Evolutionary conservation across 441 rosid genomes (phyloP), one percentile per base, ranked within the genome.

Genomic region (Pelargonium australe): DNA sequence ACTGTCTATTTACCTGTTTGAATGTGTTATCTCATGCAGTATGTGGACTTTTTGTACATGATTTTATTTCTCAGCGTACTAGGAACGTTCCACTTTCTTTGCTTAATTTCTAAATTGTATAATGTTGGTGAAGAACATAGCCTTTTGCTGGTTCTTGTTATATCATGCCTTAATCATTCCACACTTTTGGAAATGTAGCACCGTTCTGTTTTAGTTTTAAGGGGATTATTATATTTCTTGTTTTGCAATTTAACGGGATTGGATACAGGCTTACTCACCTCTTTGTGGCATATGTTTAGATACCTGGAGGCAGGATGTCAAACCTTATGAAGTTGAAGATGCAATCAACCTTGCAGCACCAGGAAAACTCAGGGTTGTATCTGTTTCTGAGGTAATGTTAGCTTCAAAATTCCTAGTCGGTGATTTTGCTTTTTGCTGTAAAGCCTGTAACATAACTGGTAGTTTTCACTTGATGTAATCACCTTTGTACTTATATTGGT

Each of bases 231-330:
- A n/a, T 55, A 65, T 17, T 44, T 72, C 5, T 5, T 72, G 11
- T 13, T 25, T 25, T 55, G 19, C 41, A 49, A 49, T 45, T 57
- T 19, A 8, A 43, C 70, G 44, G 9, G 17, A 43, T 44, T 55
- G 45, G 66, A 57, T 68, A 17, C 58, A 34, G 65, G 49, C 65
- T 45, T 23, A 28, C 47, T 25, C 77, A 63, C 12, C 71, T 37
- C 63, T 51, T 57, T 14, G 12, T n/a, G 40, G 49, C 61, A 17
- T 69, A 40, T 79, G 69, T 70, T 78, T 75, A 94, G 97, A 95
- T 85, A 95, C 97, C 40, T 95, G 98, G 99, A 92, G 87, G 76
- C 85, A 84, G 77, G 93, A 92, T 80, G 77, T 89, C 55, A 82
- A 79, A 68, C 83, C 86, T 68, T 68, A 16, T 64, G 92, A 84